Conservation (phyloP, 768 basidiomycete genomes). For the Tephrocybe sp. region DNA sequence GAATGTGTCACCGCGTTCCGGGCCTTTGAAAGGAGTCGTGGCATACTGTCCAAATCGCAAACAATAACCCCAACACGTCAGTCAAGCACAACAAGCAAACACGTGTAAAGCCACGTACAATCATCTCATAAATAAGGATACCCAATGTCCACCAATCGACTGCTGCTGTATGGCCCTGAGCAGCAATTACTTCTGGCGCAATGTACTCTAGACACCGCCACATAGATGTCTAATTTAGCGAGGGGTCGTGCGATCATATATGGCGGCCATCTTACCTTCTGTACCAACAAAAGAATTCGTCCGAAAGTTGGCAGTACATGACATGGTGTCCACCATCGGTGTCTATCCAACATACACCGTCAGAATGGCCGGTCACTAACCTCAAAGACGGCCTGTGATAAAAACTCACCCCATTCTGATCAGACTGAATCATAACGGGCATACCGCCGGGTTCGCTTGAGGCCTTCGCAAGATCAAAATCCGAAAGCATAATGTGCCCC, state of each 20-base stretch:
- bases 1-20: conserved; percentile 93
- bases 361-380: conserved; percentile 12
- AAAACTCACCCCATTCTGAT: conserved; percentile 81
- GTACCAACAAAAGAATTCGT: conserved; percentile 99
- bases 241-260: conserved; percentile 18
- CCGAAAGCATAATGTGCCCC: conserved; percentile 98
- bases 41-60: conserved; percentile 65
- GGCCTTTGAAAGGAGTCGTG: conserved; percentile 98
- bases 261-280: conserved; percentile 63
- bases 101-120: conserved; percentile 59
- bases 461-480: conserved; percentile 98
- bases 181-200: conserved; percentile 97
- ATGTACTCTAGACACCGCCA: conserved; percentile 79
- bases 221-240: conserved; percentile 23
- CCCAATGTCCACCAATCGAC: conserved; percentile 99
- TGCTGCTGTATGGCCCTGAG: conserved; percentile 93
- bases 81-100: conserved; percentile 31
- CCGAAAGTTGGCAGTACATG: conserved; percentile 95
- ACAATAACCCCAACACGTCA: conserved; percentile 32
- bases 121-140: conserved; percentile 98
- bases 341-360: conserved; percentile 44
- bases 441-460: conserved; percentile 81
- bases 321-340: conserved; percentile 93
- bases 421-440: conserved; percentile 85
- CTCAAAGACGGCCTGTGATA: background rate